Evolutionary conservation across 768 basidiomycete species (phyloP), one percentile per base, ranked within the genome.

Genomic region (Tylopilus plumbeoviolaceoides): DNA sequence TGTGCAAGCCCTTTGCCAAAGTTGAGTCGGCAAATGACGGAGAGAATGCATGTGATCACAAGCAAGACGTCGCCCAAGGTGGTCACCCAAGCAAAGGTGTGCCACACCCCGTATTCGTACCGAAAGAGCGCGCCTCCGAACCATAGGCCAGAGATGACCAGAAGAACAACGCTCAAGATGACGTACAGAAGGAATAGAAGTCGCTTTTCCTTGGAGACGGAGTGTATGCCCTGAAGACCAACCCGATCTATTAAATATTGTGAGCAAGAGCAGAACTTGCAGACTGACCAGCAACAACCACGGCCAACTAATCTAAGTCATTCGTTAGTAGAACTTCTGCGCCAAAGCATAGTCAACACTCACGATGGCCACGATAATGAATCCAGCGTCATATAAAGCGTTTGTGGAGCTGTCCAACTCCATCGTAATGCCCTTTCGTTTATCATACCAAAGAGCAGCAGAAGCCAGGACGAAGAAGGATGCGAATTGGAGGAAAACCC

Each of bases 1-100:
- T 81, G 77, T 5, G 73, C 72, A 10, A 82, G 70, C 2, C 81
- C 82, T 59, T 74, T 78, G 10, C 78, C 81, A 59, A 82, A 84
- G 57, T 81, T 75, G 27, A 75, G 51, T 47, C 79, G 71, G 63
- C 80, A 82, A n/a, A 77, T 43, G 41, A 81, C 42, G 7, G 75
- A 79, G 10, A 82, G 55, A 28, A 69, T 53, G n/a, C 72, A 67
- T 5, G 78, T 76, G 7, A 66, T 55, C 8, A 79, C 60, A 30
- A 75, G 63, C 15, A 81, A 62, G 23, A 74, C 45, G 54, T 75
- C 78, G 0, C 78, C 63, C 5, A 74, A 38, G 9, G 63, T 62
- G 10, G 75, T 72, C 30, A 81, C 66, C 6, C 74, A 75, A 5
- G 77, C 73, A 50, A 81, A 80, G 60, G 79, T 80, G 6, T 71